Percentiles rank a stretch among this genome's conserved stretches.
These are phyloP conservation scores for Leishmania tropica DNA, from an alignment of 208 protist genomes.

Conservation along the genomic window DNA sequence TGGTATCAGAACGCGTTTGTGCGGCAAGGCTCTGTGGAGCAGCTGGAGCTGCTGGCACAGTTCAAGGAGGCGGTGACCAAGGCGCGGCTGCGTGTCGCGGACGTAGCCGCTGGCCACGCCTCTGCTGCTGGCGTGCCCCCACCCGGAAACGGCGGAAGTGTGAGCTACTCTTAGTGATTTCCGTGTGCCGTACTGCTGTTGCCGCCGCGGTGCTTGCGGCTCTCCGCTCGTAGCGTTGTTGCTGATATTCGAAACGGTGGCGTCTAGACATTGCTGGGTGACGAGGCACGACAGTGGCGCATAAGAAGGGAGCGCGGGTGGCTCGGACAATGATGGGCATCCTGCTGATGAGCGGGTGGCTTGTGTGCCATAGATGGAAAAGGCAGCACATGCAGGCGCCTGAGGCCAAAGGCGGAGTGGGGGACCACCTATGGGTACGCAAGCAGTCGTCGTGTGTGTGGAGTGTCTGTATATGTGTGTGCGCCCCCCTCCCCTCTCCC, in stretches of 20 bases:
- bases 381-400: not conserved
- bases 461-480: not conserved
- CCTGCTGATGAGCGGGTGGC: not conserved
- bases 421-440: not conserved
- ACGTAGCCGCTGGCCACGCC: not conserved
- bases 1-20: constrained; percentile 81
- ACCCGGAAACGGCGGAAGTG: no score
- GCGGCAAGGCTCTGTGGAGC: constrained; percentile 53
- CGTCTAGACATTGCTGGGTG: not conserved
- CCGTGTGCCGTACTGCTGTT: not conserved
- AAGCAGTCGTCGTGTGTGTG: not conserved
- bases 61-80: constrained; percentile 42
- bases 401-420: not conserved
- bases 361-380: not conserved
- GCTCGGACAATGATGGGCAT: not conserved
- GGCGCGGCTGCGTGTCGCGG: constrained; percentile 22
- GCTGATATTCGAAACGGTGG: not conserved
- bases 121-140: not conserved
- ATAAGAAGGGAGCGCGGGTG: no score
- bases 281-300: not conserved
- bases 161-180: not conserved
- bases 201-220: not conserved
- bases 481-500: not conserved
- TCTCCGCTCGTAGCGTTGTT: not conserved
- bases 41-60: constrained; percentile 47